A percentile compares a stretch with the other conserved stretches of the same genome.
phyloP scores from a whole-genome alignment of 495 filamentous ascomycete genomes.

The Chaetomium tenue region DNA sequence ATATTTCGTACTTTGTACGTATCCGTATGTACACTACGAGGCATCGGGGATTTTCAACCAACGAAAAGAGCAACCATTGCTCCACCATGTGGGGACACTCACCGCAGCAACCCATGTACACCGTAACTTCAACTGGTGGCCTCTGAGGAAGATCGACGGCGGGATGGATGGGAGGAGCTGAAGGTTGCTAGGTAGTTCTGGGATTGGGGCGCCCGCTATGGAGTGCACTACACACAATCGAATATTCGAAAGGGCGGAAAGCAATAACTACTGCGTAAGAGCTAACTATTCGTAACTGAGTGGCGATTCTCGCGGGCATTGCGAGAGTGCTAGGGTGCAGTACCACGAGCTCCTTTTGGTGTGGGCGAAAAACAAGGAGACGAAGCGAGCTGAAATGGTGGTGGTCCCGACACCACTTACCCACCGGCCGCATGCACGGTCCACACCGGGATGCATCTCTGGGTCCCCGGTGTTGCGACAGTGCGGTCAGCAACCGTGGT shows the following conservation, averaged over 20 bases:
- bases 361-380: slow-evolving; percentile 2
- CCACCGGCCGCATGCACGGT: slow-evolving; percentile 7
- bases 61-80: not conserved
- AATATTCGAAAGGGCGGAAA: not conserved
- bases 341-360: not conserved
- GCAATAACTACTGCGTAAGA: too few species aligned
- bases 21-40: not conserved
- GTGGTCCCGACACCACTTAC: not conserved
- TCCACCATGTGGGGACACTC: not conserved
- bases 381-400: slow-evolving; percentile 6
- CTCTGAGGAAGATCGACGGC: slow-evolving; percentile 1
- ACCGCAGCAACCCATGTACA: not conserved
- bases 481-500: slow-evolving; percentile 25
- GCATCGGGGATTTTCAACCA: slow-evolving; percentile 1
- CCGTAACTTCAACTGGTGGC: not conserved
- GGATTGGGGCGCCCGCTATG: not conserved
- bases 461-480: slow-evolving; percentile 14
- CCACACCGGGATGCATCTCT: slow-evolving; percentile 17
- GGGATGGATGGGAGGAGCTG: not conserved
- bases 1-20: not conserved
- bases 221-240: not conserved
- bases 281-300: too few species aligned
- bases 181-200: not conserved
- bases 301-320: not conserved
- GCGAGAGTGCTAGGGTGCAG: too few species aligned